Conservation (phyloP, 169 alveolate species). For the Cryptosporidium bovis region DNA sequence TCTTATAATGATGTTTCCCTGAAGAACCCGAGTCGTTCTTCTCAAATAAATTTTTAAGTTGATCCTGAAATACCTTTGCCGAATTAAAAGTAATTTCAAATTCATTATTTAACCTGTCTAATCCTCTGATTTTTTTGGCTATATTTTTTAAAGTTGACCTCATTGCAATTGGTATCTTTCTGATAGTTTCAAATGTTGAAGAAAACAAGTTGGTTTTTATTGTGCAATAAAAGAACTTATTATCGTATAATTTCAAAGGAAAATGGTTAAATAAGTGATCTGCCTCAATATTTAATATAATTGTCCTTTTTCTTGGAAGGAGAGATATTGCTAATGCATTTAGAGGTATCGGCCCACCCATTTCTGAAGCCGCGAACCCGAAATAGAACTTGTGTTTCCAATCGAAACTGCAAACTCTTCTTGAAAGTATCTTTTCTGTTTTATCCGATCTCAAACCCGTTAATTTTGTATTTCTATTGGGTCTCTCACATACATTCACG, state of each 20-base stretch:
- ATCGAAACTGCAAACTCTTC: constrained; percentile 19
- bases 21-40: constrained; percentile 1
- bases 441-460: neutral
- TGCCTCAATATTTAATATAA: constrained; percentile 48
- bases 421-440: neutral
- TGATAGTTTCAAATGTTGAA: constrained; percentile 42
- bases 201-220: constrained; percentile 51
- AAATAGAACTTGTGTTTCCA: constrained; percentile 64
- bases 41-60: constrained; percentile 39
- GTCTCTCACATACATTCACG: constrained; percentile 8
- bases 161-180: constrained; percentile 55
- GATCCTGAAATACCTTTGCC: constrained; percentile 29
- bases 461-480: neutral
- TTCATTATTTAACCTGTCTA: neutral
- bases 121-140: neutral
- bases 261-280: constrained; percentile 32
- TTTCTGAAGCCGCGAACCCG: constrained; percentile 27
- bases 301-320: constrained; percentile 65
- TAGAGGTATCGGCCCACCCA: constrained; percentile 43
- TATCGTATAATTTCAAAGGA: constrained; percentile 35
- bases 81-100: constrained; percentile 14
- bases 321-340: constrained; percentile 32
- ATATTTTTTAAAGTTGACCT: constrained; percentile 25
- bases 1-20: constrained; percentile 30
- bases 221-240: constrained; percentile 49